A percentile compares a stretch with the other conserved stretches of the same genome.
phyloP scores from a whole-genome alignment of 805 yeast species.

The Nakazawaea ernobii region DNA sequence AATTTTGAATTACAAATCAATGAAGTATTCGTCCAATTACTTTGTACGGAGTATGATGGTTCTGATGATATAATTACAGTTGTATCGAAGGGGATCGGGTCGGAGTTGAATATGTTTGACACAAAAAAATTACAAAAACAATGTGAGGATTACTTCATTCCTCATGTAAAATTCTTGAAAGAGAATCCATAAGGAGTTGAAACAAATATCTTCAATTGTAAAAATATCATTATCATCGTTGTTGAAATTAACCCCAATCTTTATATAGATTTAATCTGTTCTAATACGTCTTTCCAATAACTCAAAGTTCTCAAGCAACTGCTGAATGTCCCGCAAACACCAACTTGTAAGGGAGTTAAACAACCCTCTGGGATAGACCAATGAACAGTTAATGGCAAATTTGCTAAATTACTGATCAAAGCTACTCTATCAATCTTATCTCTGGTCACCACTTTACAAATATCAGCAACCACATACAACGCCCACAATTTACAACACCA shows the following conservation, averaged over 20 bases:
- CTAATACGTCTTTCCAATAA: conserved; percentile 16
- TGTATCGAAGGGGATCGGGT: not conserved
- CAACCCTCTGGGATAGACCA: conserved; percentile 31
- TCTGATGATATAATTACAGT: conserved; percentile 13
- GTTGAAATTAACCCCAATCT: not conserved
- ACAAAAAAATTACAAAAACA: conserved; percentile 18
- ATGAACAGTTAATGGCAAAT: conserved; percentile 30
- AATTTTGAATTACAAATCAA: conserved; percentile 35
- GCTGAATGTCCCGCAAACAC: conserved; percentile 28
- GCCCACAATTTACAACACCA: conserved; percentile 29
- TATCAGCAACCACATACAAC: conserved; percentile 26
- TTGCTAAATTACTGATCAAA: conserved; percentile 25
- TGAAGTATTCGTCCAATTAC: conserved; percentile 30
- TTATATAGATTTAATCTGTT: conserved; percentile 10
- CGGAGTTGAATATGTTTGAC: conserved; percentile 23
- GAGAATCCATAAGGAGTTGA: conserved; percentile 24
- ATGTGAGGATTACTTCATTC: conserved; percentile 28
- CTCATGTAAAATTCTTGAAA: conserved; percentile 29
- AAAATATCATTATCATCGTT: not conserved
- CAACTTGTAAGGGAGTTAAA: conserved; percentile 24
- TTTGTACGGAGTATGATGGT: conserved; percentile 26
- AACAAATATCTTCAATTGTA: too few species aligned
- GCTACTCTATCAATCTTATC: conserved; percentile 11
- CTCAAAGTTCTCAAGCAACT: conserved; percentile 18
- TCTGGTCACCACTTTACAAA: conserved; percentile 16